Percentiles rank a stretch among this genome's conserved stretches.
These are phyloP conservation scores for Macaranga tanarius DNA, from an alignment of 441 rosid genomes.

Conservation along the genomic window DNA sequence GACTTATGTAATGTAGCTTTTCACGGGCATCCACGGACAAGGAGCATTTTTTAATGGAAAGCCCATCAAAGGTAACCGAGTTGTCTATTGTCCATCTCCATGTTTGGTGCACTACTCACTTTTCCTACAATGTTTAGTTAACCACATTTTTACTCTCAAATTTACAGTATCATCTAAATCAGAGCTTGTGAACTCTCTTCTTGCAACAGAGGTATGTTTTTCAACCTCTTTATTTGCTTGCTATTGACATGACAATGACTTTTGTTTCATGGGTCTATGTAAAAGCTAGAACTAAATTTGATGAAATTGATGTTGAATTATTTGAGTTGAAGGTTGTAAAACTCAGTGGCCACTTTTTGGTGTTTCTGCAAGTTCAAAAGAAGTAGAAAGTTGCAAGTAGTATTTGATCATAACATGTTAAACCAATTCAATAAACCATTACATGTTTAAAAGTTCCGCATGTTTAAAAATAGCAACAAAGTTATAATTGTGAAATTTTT, in stretches of 20 bases:
- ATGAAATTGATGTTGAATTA: neutral
- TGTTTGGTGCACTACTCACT: neutral
- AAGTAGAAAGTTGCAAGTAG: neutral
- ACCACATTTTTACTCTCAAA: constrained; percentile 24
- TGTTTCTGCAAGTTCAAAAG: neutral
- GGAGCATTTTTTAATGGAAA: constrained; percentile 84
- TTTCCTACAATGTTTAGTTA: constrained; percentile 9
- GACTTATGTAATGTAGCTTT: constrained; percentile 51
- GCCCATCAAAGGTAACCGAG: constrained; percentile 63
- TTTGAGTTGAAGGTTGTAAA: neutral
- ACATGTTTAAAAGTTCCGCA: neutral
- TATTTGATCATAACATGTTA: no score
- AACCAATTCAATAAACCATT: no score
- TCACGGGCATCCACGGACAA: constrained; percentile 67
- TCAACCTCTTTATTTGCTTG: no score
- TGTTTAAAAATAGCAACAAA: no score
- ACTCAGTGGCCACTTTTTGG: neutral
- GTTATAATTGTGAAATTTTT: no score
- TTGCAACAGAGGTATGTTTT: constrained; percentile 68
- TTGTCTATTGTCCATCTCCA: neutral
- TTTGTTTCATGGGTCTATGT: neutral
- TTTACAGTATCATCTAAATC: constrained; percentile 69
- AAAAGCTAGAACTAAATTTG: neutral
- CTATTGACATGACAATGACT: neutral
- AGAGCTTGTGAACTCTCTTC: constrained; percentile 86